A percentile compares a stretch with the other conserved stretches of the same genome.
phyloP scores from a whole-genome alignment of 129 eudicot genomes.

The Centrapalus pauciflorus region DNA sequence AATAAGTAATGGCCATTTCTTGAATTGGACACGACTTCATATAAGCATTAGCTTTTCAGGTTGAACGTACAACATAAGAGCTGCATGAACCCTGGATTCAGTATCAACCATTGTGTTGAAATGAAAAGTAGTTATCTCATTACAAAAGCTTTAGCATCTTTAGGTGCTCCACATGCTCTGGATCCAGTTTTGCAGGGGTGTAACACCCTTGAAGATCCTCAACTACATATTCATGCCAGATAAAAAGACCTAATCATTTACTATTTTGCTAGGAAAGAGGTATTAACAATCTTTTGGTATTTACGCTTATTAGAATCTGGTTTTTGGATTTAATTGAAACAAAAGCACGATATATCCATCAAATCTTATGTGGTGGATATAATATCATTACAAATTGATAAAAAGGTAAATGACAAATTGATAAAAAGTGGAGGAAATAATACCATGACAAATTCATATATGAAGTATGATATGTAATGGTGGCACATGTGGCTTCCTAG shows the following conservation, averaged over 20 bases:
- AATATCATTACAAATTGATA: too few relatives aligned
- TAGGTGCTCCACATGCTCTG: constrained; percentile 63
- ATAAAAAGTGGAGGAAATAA: too few relatives aligned
- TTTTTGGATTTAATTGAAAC: too few relatives aligned
- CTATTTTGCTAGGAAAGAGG: not conserved
- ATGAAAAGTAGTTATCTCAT: not conserved
- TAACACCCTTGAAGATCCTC: constrained; percentile 80
- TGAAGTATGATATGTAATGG: too few relatives aligned
- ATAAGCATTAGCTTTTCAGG: not conserved
- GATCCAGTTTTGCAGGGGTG: constrained; percentile 62
- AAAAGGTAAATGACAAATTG: too few relatives aligned
- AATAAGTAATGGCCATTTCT: too few relatives aligned
- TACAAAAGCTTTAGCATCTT: constrained; percentile 67
- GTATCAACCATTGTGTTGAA: not conserved
- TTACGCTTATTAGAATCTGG: too few relatives aligned
- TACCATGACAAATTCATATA: too few relatives aligned
- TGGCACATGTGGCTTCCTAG: too few relatives aligned
- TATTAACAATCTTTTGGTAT: not conserved
- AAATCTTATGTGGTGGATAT: too few relatives aligned
- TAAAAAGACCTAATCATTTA: not conserved
- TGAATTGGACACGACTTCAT: too few relatives aligned
- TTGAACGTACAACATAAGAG: not conserved
- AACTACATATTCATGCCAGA: constrained; percentile 66
- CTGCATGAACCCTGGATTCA: not conserved
- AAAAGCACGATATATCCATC: too few relatives aligned